Base-by-base conservation (phyloP, 345 rosid species). In the Lepidium africanum region DNA sequence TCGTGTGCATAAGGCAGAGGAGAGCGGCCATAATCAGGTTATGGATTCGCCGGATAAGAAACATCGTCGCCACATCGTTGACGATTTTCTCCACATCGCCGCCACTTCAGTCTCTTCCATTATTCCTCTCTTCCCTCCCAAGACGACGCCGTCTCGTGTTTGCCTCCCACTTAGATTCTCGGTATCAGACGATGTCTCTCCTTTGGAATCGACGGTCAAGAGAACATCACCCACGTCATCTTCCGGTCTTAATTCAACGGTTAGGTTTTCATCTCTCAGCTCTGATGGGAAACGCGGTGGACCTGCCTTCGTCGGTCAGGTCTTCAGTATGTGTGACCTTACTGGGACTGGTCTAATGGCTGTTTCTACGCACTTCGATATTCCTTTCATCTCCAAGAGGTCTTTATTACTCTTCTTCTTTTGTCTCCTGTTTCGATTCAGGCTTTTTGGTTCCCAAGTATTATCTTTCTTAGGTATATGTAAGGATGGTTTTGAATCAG, bases 301-400 rank as follows among this genome's bases (percentile, higher is more conserved):
- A 17, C 99, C 99, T 2, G 99, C 97, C 74, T 91, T 94, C 63
- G 90, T 89, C 5, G 99, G 97, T 27, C 99, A 91, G 84, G 99
- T 91, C 23, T 94, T 94, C 50, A 91, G 92, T 70, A 94, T 94
- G 96, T 89, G 99, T 63, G 96, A 94, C 74, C 99, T 91, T 50
- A 89, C 97, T 5, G 99, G 97, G 42, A 87, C 96, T 19, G 97
- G 99, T 58, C 88, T 91, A 21, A 89, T 89, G 97, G 97, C 99
- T 27, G 99, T 91, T 40, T 89, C 96, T 52, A 86, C 96, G 19
- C 97, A 91, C 77, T 88, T 91, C 56, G 90, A 91, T 54, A 76
- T 91, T 59, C 99, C 99, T 65, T 90, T 89, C 78, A 73, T 94
- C 69, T 86, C 97, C 65, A 82, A 84, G 57, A 85, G 96, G 97